Conservation (phyloP, 257 asterid genomes). For the Solanum habrochaites region DNA sequence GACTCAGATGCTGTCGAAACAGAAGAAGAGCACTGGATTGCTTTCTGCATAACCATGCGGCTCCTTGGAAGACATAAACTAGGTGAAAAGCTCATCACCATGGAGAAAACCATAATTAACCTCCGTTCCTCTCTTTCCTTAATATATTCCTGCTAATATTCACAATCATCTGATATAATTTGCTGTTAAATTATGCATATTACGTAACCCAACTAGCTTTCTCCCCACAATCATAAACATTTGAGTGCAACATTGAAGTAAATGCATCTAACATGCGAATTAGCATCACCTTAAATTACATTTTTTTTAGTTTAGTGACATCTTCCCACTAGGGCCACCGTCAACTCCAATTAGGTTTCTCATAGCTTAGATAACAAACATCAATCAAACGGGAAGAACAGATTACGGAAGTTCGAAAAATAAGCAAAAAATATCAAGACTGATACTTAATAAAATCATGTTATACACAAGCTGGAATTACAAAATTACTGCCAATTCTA, state of each 20-base stretch:
- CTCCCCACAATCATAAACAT: background rate
- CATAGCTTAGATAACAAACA: background rate
- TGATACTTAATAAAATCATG: background rate
- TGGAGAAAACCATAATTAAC: slow-evolving; percentile 9
- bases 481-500: background rate
- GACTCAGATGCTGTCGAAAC: slow-evolving; percentile 7
- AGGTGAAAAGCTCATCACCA: slow-evolving; percentile 5
- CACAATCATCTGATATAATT: background rate
- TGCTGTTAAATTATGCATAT: background rate
- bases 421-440: background rate
- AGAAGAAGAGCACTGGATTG: slow-evolving; percentile 31
- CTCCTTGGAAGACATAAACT: slow-evolving; percentile 3
- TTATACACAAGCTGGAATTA: background rate
- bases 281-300: background rate
- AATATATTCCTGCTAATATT: background rate
- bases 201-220: background rate
- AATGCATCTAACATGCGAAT: background rate
- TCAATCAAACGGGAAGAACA: background rate
- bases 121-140: background rate
- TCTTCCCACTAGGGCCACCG: background rate
- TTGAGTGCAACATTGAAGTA: background rate
- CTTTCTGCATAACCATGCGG: slow-evolving; percentile 22
- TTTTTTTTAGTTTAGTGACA: background rate
- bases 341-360: no score
- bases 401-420: background rate